A percentile compares a stretch with the other conserved stretches of the same genome.
Evolutionary conservation across 106 monocot genomes (phyloP).

Genomic region (Agapanthus africanus): DNA sequence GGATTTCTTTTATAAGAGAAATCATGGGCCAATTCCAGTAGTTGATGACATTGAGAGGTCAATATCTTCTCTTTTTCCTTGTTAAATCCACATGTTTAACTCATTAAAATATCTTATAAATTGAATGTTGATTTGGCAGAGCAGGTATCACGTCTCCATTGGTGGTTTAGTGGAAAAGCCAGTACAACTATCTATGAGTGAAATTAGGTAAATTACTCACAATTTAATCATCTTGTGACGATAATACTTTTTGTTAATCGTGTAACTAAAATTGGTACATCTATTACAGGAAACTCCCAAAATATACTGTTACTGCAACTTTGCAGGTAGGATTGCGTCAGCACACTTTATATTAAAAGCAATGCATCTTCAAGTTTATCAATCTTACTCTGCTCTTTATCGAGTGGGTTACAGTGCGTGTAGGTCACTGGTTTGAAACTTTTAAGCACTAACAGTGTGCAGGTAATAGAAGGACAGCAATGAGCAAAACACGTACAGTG

Average conservation of each 20-base stretch:
- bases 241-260: too few relatives aligned
- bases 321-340: conserved; percentile 50
- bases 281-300: conserved; percentile 74
- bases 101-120: neutral
- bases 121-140: conserved; percentile 6
- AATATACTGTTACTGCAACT: conserved; percentile 84
- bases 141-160: conserved; percentile 65
- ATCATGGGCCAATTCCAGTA: conserved; percentile 95
- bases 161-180: conserved; percentile 61
- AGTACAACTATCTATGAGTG: conserved; percentile 63
- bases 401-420: neutral
- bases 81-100: neutral
- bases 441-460: conserved; percentile 62
- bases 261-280: too few relatives aligned
- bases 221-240: too few relatives aligned
- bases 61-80: neutral
- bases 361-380: neutral
- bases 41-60: conserved; percentile 74
- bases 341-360: neutral
- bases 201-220: conserved; percentile 58
- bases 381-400: neutral
- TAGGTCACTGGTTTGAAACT: neutral
- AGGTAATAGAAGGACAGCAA: conserved; percentile 97
- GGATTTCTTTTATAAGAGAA: conserved; percentile 95
- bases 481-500: conserved; percentile 78